Conservation (phyloP, 495 filamentous ascomycete species). For the Penicillium subrubescens region DNA sequence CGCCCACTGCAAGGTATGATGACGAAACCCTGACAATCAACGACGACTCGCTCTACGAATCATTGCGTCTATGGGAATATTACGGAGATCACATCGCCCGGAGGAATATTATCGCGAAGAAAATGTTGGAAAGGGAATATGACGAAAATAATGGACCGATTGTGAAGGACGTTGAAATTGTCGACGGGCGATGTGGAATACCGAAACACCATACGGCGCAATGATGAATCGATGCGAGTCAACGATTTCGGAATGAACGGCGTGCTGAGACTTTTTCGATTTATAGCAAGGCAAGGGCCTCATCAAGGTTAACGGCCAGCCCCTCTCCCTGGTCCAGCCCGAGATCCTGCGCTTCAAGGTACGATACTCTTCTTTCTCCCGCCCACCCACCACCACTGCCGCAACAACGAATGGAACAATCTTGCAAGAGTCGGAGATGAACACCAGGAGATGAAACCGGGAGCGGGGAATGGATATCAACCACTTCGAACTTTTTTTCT, state of each 20-base stretch:
- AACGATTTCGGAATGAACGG: constrained; percentile 20
- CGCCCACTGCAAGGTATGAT: constrained; percentile 89
- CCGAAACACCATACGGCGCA: constrained; percentile 19
- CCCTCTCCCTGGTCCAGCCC: constrained; percentile 88
- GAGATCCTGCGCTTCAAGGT: constrained; percentile 98
- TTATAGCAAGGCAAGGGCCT: constrained; percentile 85
- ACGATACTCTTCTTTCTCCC: constrained; percentile 25
- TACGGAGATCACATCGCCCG: background rate
- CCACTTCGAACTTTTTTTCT: constrained; percentile 9
- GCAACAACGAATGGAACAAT: constrained; percentile 1
- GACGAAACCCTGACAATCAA: constrained; percentile 13
- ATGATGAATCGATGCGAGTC: constrained; percentile 16
- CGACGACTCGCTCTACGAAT: constrained; percentile 14
- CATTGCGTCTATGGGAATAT: constrained; percentile 22
- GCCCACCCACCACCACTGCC: constrained; percentile 5
- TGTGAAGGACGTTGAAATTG: constrained; percentile 9
- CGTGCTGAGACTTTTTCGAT: constrained; percentile 39
- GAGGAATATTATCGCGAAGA: background rate
- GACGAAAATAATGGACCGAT: background rate
- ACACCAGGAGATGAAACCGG: constrained; percentile 6
- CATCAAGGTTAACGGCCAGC: constrained; percentile 97
- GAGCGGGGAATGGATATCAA: constrained; percentile 5
- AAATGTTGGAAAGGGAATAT: background rate
- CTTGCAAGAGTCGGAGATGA: constrained; percentile 4
- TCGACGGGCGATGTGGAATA: constrained; percentile 12